These are phyloP conservation scores for Hamigera avellanea DNA, from an alignment of 495 filamentous ascomycete genomes.

Conservation along the genomic window DNA sequence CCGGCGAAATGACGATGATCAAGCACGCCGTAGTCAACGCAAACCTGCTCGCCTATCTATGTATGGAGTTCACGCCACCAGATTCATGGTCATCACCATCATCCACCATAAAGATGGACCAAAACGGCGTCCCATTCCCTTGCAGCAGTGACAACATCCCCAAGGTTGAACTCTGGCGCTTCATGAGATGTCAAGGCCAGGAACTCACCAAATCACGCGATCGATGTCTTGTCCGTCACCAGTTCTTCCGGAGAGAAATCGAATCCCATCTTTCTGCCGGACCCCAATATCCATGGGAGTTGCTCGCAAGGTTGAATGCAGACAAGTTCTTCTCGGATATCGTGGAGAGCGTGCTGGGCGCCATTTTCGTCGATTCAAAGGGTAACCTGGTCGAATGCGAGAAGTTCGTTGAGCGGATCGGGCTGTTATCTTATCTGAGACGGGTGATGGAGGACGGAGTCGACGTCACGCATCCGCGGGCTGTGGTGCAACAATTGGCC, in stretches of 20 bases:
- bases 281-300: conserved; percentile 60
- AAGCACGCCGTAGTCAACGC: conserved; percentile 73
- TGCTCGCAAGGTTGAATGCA: conserved; percentile 50
- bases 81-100: no score
- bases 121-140: conserved; percentile 4
- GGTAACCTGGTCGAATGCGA: conserved; percentile 47
- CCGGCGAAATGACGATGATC: conserved; percentile 60
- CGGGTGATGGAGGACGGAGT: conserved; percentile 48
- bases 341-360: conserved; percentile 70
- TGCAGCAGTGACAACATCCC: neutral
- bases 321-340: conserved; percentile 83
- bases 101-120: conserved; percentile 5
- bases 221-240: conserved; percentile 34
- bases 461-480: conserved; percentile 63
- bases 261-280: conserved; percentile 32
- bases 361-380: conserved; percentile 69
- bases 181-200: conserved; percentile 48
- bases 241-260: conserved; percentile 37
- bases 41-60: conserved; percentile 78
- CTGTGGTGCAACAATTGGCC: conserved; percentile 49
- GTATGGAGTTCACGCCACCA: conserved; percentile 39
- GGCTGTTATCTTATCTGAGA: conserved; percentile 50
- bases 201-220: conserved; percentile 35
- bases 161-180: conserved; percentile 43
- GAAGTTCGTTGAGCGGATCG: conserved; percentile 47